A percentile compares a stretch with the other conserved stretches of the same genome.
Conservation (phyloP, 2,329 filamentous ascomycete species). For the Colletotrichum sp. region DNA sequence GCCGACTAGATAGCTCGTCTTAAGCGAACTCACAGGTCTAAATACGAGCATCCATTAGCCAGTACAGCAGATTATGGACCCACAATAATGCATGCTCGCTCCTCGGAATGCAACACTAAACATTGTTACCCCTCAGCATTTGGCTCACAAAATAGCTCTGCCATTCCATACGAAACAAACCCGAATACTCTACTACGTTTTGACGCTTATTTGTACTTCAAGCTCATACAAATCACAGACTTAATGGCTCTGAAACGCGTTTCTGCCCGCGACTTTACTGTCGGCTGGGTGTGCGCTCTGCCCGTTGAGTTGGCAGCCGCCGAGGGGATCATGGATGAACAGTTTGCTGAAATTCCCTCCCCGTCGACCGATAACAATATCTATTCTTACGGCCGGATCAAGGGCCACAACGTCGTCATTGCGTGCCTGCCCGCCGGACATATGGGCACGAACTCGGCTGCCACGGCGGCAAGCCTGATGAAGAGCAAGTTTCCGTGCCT, state of each 20-base stretch:
- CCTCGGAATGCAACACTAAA: too few relatives aligned
- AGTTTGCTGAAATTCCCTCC: not conserved
- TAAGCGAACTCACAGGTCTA: too few relatives aligned
- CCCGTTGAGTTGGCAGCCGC: slow-evolving; percentile 22
- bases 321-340: slow-evolving; percentile 21
- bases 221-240: too few relatives aligned
- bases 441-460: not conserved
- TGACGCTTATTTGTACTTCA: too few relatives aligned
- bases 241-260: not conserved
- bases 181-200: too few relatives aligned
- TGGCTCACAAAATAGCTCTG: too few relatives aligned
- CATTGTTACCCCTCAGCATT: too few relatives aligned
- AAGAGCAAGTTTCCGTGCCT: slow-evolving; percentile 13
- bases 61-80: too few relatives aligned
- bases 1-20: too few relatives aligned
- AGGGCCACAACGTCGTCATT: not conserved
- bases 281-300: slow-evolving; percentile 26
- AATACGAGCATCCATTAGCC: too few relatives aligned
- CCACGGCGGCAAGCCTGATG: slow-evolving; percentile 17
- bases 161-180: too few relatives aligned
- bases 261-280: slow-evolving; percentile 4
- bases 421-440: not conserved
- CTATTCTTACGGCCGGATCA: not conserved
- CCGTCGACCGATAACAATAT: not conserved
- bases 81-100: too few relatives aligned